These are phyloP conservation scores for Leccinum boreale DNA, from an alignment of 768 basidiomycete species.

Conservation along the genomic window DNA sequence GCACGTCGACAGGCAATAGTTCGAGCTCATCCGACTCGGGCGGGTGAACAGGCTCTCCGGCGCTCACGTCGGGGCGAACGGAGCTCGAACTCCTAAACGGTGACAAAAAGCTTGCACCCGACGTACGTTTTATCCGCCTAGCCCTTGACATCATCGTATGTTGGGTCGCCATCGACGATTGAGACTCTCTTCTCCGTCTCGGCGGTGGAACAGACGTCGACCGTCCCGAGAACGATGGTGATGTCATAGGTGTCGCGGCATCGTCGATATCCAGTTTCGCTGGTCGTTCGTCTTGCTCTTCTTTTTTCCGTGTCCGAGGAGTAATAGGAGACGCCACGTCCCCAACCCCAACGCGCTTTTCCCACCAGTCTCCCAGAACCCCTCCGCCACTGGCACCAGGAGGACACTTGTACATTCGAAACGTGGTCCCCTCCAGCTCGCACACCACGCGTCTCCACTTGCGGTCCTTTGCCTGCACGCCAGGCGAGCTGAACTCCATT, in stretches of 20 bases:
- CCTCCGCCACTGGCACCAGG: slow-evolving; percentile 42
- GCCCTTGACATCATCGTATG: slow-evolving; percentile 14
- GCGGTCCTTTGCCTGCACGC: slow-evolving; percentile 83
- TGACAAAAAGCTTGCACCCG: slow-evolving; percentile 28
- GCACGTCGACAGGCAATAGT: slow-evolving; percentile 22
- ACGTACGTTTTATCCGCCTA: slow-evolving; percentile 22
- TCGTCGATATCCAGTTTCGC: slow-evolving; percentile 24
- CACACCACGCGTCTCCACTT: slow-evolving; percentile 89
- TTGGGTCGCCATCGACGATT: slow-evolving; percentile 23
- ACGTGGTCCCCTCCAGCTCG: slow-evolving; percentile 88
- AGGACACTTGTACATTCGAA: slow-evolving; percentile 68
- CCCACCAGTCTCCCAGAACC: slow-evolving; percentile 76
- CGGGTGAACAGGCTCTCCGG: slow-evolving; percentile 8
- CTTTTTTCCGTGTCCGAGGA: slow-evolving; percentile 22
- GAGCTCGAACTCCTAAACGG: slow-evolving; percentile 20
- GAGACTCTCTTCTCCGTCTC: slow-evolving; percentile 19
- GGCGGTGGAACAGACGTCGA: slow-evolving; percentile 7
- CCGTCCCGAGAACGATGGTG: neutral
- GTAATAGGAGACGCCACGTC: slow-evolving; percentile 41
- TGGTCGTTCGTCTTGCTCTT: slow-evolving; percentile 25
- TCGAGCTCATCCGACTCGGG: slow-evolving; percentile 18
- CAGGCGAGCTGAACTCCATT: slow-evolving; percentile 86
- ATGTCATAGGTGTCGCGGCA: neutral
- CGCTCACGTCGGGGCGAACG: slow-evolving; percentile 7
- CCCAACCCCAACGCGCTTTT: slow-evolving; percentile 69